phyloP scores from a whole-genome alignment of 352 stramenopile genomes.

The Achlya hypogyna region DNA sequence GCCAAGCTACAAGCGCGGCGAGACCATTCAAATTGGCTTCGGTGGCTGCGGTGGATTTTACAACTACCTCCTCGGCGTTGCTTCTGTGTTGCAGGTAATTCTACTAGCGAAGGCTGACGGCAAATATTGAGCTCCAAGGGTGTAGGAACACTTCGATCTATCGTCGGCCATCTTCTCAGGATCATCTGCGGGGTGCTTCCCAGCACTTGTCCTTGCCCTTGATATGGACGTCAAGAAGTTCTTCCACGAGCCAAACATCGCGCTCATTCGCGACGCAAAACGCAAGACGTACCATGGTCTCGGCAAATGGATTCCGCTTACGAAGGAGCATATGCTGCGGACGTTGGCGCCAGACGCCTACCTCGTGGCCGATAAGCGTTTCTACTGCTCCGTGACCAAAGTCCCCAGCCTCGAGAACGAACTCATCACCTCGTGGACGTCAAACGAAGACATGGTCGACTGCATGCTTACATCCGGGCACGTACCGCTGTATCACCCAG shows the following conservation, averaged over 20 bases:
- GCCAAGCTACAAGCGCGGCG: slow-evolving; percentile 3
- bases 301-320: slow-evolving; percentile 70
- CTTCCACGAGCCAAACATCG: slow-evolving; percentile 76
- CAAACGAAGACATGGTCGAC: slow-evolving; percentile 77
- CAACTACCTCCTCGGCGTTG: slow-evolving; percentile 78
- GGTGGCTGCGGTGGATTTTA: slow-evolving; percentile 79
- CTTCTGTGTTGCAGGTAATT: slow-evolving; percentile 50
- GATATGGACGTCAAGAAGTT: slow-evolving; percentile 67
- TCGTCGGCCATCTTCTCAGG: slow-evolving; percentile 65
- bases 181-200: slow-evolving; percentile 67
- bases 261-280: slow-evolving; percentile 54
- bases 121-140: not conserved
- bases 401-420: slow-evolving; percentile 54
- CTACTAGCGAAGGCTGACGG: not conserved
- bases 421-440: slow-evolving; percentile 55
- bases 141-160: slow-evolving; percentile 65
- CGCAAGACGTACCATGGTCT: slow-evolving; percentile 45
- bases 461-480: slow-evolving; percentile 68
- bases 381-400: slow-evolving; percentile 76
- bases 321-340: slow-evolving; percentile 50
- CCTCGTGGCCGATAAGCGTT: slow-evolving; percentile 41
- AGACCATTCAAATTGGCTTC: slow-evolving; percentile 51
- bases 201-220: slow-evolving; percentile 49
- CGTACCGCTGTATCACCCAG: slow-evolving; percentile 65
- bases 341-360: slow-evolving; percentile 60